These are phyloP conservation scores for Aspergillus proliferans DNA, from an alignment of 2,329 filamentous ascomycete species.

Conservation along the genomic window DNA sequence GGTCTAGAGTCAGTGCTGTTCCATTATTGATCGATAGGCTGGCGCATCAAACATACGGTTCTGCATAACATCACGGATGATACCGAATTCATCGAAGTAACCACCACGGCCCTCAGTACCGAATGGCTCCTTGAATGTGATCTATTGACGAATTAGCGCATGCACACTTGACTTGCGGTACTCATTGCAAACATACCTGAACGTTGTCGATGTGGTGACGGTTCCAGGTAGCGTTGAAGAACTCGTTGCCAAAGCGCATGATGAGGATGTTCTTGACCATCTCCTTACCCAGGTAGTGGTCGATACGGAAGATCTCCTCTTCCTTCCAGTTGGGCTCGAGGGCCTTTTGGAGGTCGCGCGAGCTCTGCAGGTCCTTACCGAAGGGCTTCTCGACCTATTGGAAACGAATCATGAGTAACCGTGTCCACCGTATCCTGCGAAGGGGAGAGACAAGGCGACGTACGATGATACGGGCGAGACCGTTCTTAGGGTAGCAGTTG, in stretches of 20 bases:
- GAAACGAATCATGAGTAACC: slow-evolving; percentile 1
- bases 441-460: slow-evolving; percentile 27
- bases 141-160: slow-evolving; percentile 40
- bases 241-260: slow-evolving; percentile 95
- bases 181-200: slow-evolving; percentile 50
- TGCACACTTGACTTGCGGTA: slow-evolving; percentile 1
- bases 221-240: slow-evolving; percentile 98
- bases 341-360: slow-evolving; percentile 87
- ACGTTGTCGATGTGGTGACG: slow-evolving; percentile 98
- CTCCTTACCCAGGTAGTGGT: slow-evolving; percentile 99
- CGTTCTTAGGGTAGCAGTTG: slow-evolving; percentile 88
- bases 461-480: slow-evolving; percentile 91
- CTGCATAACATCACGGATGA: slow-evolving; percentile 99
- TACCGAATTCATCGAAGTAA: slow-evolving; percentile 99
- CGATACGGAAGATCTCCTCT: slow-evolving; percentile 97
- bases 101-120: slow-evolving; percentile 95
- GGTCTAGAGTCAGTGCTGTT: slow-evolving; percentile 12
- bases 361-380: slow-evolving; percentile 92
- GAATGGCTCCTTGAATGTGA: slow-evolving; percentile 99
- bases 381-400: slow-evolving; percentile 94
- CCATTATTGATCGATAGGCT: neutral
- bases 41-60: slow-evolving; percentile 57
- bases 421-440: neutral
- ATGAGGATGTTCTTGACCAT: slow-evolving; percentile 99
- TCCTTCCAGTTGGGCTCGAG: slow-evolving; percentile 97